These are phyloP conservation scores for Crucibulum laeve DNA, from an alignment of 768 basidiomycete species.

Conservation along the genomic window DNA sequence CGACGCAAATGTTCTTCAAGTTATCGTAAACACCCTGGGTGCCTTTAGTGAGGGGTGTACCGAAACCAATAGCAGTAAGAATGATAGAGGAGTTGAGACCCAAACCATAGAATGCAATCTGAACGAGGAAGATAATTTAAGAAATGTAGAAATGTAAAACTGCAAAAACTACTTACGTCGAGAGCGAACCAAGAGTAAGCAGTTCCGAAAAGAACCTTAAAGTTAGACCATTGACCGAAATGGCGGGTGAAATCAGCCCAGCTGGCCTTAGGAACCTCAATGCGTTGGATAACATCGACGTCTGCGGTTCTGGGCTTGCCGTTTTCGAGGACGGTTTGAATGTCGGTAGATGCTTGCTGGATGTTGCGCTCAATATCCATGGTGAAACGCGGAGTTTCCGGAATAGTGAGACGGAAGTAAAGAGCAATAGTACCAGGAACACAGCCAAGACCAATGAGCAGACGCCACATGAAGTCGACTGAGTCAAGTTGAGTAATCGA, in stretches of 20 bases:
- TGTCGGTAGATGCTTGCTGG: constrained; percentile 68
- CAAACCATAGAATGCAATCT: constrained; percentile 88
- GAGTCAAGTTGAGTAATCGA: constrained; percentile 31
- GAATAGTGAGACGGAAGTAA: constrained; percentile 91
- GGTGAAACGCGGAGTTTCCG: constrained; percentile 87
- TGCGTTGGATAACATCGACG: constrained; percentile 55
- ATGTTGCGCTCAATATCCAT: constrained; percentile 91
- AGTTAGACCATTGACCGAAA: constrained; percentile 73
- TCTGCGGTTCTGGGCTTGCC: constrained; percentile 45
- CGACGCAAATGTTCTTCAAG: constrained; percentile 62
- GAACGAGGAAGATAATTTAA: constrained; percentile 3
- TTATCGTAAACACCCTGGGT: constrained; percentile 44
- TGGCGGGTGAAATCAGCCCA: constrained; percentile 62
- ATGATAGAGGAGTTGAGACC: constrained; percentile 81
- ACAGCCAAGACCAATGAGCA: constrained; percentile 85
- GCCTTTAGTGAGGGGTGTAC: constrained; percentile 32
- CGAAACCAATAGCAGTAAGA: constrained; percentile 72
- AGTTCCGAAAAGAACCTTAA: constrained; percentile 74
- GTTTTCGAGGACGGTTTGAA: constrained; percentile 58
- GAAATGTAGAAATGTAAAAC: background rate
- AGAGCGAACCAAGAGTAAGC: constrained; percentile 89
- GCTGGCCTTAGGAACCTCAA: constrained; percentile 64
- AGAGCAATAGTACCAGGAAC: constrained; percentile 78
- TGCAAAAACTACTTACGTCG: constrained; percentile 43
- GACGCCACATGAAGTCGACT: constrained; percentile 80